These are phyloP conservation scores for Nakazawaea populi DNA, from an alignment of 805 yeast species.

Conservation along the genomic window DNA sequence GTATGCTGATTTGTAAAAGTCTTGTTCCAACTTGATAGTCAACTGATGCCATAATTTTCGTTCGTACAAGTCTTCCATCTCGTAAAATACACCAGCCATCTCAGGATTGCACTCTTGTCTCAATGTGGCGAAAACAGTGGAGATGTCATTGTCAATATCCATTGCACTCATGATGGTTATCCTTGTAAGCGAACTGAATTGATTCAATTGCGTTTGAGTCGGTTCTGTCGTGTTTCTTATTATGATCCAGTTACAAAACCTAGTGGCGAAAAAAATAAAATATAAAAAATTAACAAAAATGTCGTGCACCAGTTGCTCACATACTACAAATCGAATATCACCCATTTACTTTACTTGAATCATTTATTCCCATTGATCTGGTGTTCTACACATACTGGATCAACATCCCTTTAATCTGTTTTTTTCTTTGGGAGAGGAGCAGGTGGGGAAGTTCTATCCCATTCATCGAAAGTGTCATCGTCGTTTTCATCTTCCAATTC, in stretches of 20 bases:
- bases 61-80: constrained; percentile 80
- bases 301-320: too few relatives aligned
- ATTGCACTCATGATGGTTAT: constrained; percentile 3
- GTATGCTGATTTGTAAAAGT: constrained; percentile 52
- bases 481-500: constrained; percentile 13
- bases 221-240: too few relatives aligned
- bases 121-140: constrained; percentile 49
- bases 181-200: neutral
- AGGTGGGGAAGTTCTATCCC: constrained; percentile 3
- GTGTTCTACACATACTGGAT: constrained; percentile 11
- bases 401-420: constrained; percentile 12
- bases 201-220: too few relatives aligned
- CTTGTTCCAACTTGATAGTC: constrained; percentile 54
- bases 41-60: constrained; percentile 94
- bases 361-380: neutral
- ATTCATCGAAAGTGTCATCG: constrained; percentile 8
- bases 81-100: constrained; percentile 53
- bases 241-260: too few relatives aligned
- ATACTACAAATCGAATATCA: too few relatives aligned
- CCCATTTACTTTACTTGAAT: too few relatives aligned
- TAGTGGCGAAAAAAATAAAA: neutral
- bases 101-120: constrained; percentile 65
- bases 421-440: constrained; percentile 14
- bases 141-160: constrained; percentile 29
- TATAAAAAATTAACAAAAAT: too few relatives aligned